phyloP scores from a whole-genome alignment of 2,329 filamentous ascomycete species.

The Aspergillus viridinutans region DNA sequence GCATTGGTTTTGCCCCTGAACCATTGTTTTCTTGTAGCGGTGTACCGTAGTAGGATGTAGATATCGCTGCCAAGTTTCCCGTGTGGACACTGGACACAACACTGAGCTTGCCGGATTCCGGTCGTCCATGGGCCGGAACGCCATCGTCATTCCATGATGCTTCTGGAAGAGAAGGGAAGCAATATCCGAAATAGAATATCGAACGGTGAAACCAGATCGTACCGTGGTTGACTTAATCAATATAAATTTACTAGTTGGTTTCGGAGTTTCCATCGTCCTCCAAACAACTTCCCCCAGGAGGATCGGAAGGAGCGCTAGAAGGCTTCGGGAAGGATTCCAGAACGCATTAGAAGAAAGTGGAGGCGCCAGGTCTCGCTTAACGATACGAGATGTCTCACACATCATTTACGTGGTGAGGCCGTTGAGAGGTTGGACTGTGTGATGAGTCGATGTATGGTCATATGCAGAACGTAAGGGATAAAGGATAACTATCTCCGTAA shows the following conservation, averaged over 20 bases:
- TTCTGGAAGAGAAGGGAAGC: not conserved
- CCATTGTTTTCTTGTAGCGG: not conserved
- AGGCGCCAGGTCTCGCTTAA: not conserved
- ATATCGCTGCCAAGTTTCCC: not conserved
- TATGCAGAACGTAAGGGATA: not conserved
- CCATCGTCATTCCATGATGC: not conserved
- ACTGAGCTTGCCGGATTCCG: too few species aligned
- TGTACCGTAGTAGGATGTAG: not conserved
- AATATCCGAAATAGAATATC: not conserved
- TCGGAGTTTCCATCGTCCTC: not conserved
- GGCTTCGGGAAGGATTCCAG: slow-evolving; percentile 29
- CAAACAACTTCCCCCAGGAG: not conserved
- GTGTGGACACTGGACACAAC: not conserved
- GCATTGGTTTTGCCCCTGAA: not conserved
- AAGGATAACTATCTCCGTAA: not conserved
- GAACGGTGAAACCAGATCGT: not conserved
- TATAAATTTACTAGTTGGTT: not conserved
- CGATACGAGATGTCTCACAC: not conserved
- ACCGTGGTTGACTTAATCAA: not conserved
- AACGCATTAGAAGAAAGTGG: slow-evolving; percentile 22
- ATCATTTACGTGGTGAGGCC: not conserved
- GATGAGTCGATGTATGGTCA: not conserved
- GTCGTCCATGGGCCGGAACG: not conserved
- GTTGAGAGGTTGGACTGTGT: not conserved
- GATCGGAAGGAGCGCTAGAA: slow-evolving; percentile 22